Base-by-base conservation (phyloP, 768 basidiomycete species). In the Sarcodon aspratus region DNA sequence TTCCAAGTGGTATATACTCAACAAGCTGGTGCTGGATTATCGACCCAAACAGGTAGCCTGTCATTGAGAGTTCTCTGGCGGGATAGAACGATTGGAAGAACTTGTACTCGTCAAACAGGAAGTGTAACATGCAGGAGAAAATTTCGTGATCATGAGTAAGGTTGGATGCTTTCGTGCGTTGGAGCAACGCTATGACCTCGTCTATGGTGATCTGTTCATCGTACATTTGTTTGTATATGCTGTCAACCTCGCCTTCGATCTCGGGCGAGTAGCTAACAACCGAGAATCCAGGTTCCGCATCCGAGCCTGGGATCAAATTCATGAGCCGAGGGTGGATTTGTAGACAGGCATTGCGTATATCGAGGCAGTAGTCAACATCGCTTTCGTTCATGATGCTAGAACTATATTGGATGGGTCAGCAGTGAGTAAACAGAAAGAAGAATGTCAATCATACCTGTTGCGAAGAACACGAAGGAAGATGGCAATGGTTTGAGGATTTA, bases 81-180 rank as follows among this genome's bases (percentile, higher is more conserved):
- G 96, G 96, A 59, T 92, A 92, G 66, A 85, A 96, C 36, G 87
- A 85, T 61, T 95, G 91, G 79, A 98, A 96, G 74, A 97, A 99
- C 60, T 93, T 94, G 80, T 96, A 96, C 69, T 99, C 96, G 78
- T 98, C 96, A 67, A 99, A 97, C 40, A 99, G 79, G 73, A 96
- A 95, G 70, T 97, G 94, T 46, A 99, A 83, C 82, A 96, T 96
- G 78, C 93, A 97, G n/a, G 93, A 96, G 62, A 97, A 97, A 53
- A 96, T 80, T 67, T 98, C 92, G 62, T 95, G 91, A 57, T 97
- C 93, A 49, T 82, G 80, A 42, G 82, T 67, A 56, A 85, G 88
- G 33, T 78, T 73, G 32, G 93, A 94, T 45, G 76, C 78, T 61
- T 94, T 92, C 70, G 82, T 79, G 48, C 82, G 78, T 65, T 89